phyloP scores from a whole-genome alignment of 768 basidiomycete genomes.

The Filobasidium wieringae region DNA sequence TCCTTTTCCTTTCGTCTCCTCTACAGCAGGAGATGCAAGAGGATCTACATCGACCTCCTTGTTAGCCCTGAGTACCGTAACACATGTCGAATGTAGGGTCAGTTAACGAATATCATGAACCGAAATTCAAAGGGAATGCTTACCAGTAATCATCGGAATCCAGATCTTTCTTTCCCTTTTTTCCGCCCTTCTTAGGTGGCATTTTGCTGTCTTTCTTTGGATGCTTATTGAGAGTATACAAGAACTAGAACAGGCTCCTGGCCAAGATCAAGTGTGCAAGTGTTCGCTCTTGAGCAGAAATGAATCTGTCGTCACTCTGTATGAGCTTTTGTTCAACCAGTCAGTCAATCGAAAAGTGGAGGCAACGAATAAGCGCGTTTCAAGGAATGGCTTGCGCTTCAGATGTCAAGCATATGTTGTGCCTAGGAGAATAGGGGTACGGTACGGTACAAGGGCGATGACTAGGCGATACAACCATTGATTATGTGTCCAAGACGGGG shows the following conservation, averaged over 20 bases:
- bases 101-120: not conserved
- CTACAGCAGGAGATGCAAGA: not conserved
- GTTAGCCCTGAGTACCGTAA: conserved; percentile 20
- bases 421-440: too few relatives aligned
- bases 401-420: too few relatives aligned
- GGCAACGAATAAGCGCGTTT: too few relatives aligned
- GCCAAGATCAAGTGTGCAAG: not conserved
- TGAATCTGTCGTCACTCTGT: too few relatives aligned
- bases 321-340: too few relatives aligned
- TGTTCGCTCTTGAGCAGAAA: too few relatives aligned
- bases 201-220: conserved; percentile 37
- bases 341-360: not conserved
- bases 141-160: conserved; percentile 79
- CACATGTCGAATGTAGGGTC: not conserved
- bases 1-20: conserved; percentile 13
- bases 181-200: conserved; percentile 59
- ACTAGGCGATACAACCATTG: too few relatives aligned
- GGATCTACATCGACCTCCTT: conserved; percentile 29
- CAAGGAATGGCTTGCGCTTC: too few relatives aligned
- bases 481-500: too few relatives aligned
- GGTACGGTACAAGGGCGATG: too few relatives aligned
- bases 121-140: conserved; percentile 23
- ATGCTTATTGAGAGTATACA: not conserved
- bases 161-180: conserved; percentile 72
- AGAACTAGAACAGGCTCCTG: not conserved